A percentile compares a stretch with the other conserved stretches of the same genome.
Conservation (phyloP, 2,329 filamentous ascomycete genomes). For the Cryphonectria japonica region DNA sequence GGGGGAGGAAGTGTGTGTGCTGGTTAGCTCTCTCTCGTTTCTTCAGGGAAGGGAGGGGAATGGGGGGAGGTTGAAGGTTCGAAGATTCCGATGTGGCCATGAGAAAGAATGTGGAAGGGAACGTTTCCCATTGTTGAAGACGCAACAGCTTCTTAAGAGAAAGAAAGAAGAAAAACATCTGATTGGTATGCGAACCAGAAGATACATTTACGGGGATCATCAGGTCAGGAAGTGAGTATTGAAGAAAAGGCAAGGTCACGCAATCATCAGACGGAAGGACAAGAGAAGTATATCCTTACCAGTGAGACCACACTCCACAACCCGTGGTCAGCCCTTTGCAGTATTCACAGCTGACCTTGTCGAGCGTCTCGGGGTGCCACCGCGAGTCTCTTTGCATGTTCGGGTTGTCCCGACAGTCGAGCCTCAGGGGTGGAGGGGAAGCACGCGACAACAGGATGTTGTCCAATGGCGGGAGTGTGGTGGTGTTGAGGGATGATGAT, state of each 20-base stretch:
- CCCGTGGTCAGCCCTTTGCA: background rate
- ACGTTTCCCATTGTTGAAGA: no score
- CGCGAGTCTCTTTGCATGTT: background rate
- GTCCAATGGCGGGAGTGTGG: no score
- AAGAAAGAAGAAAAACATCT: no score
- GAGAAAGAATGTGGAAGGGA: no score
- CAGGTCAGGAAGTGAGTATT: no score
- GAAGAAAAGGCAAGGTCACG: background rate
- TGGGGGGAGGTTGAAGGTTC: no score
- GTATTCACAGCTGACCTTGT: background rate
- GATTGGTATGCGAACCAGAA: no score
- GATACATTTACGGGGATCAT: no score
- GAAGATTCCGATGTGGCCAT: no score
- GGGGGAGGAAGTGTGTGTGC: no score
- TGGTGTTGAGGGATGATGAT: no score
- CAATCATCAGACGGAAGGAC: background rate
- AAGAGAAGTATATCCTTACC: background rate
- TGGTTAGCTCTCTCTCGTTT: background rate
- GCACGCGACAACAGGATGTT: background rate
- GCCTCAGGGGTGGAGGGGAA: background rate
- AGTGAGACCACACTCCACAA: background rate
- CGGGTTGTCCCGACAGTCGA: background rate
- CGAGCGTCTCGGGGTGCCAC: background rate
- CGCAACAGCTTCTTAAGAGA: no score
- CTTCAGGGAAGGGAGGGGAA: background rate